These are phyloP conservation scores for Phoma sp. DNA, from an alignment of 2,329 filamentous ascomycete genomes.

Conservation along the genomic window DNA sequence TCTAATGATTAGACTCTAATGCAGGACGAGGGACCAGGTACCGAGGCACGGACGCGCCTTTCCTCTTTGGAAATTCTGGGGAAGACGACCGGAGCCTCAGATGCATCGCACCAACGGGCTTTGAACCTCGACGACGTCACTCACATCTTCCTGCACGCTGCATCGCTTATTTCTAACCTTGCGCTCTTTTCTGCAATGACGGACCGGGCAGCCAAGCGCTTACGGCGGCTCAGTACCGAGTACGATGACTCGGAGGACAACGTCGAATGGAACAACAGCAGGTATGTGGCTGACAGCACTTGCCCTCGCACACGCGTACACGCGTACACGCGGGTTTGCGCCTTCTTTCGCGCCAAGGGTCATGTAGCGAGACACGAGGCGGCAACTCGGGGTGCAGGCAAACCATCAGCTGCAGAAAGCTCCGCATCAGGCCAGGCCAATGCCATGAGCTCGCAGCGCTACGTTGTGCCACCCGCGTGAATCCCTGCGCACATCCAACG, in stretches of 20 bases:
- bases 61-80: conserved; percentile 12
- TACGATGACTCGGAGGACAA: conserved; percentile 43
- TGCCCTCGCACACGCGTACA: conserved; percentile 7
- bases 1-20: too few species aligned
- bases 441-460: conserved; percentile 28
- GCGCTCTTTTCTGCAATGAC: conserved; percentile 27
- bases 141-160: not conserved
- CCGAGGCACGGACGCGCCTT: conserved; percentile 17
- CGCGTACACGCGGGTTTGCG: conserved; percentile 17
- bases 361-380: conserved; percentile 24
- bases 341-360: conserved; percentile 30
- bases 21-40: not conserved
- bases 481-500: conserved; percentile 24
- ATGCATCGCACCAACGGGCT: conserved; percentile 11
- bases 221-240: conserved; percentile 50
- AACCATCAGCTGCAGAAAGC: conserved; percentile 12
- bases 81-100: conserved; percentile 10
- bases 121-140: conserved; percentile 2
- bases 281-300: conserved; percentile 40
- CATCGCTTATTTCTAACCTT: not conserved
- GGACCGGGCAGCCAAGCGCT: conserved; percentile 47
- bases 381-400: conserved; percentile 11
- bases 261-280: conserved; percentile 33
- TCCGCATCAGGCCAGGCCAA: conserved; percentile 14
- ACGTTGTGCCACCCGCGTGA: conserved; percentile 28